Base-by-base conservation (phyloP, 2,329 filamentous ascomycete species). In the Capronia americana region DNA sequence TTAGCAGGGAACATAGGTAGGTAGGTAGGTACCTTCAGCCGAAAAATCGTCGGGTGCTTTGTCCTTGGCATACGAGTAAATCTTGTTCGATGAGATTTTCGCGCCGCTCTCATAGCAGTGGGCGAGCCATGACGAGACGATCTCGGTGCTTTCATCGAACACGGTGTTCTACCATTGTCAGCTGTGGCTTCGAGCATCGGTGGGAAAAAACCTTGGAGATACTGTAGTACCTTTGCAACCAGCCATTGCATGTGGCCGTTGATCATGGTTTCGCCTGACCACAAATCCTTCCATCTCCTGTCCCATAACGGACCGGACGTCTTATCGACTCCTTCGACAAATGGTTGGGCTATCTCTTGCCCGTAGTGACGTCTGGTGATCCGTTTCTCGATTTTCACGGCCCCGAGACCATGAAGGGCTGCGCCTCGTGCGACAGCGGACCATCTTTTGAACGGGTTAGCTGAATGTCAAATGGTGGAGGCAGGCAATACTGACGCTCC, bases 211-310 rank as follows among this genome's bases (percentile, higher is more conserved):
- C n/a, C n/a, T n/a, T n/a, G n/a, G n/a, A n/a, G n/a, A n/a, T n/a
- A n/a, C n/a, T n/a, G n/a, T n/a, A n/a, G 41, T 53, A 53, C 48
- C 48, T 53, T 53, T 53, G 48, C 48, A 53, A 53, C 48, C n/a
- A 53, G 48, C 48, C 48, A 53, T 53, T 24, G 48, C 48, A 53
- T 53, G 48, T 53, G 48, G 48, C 48, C 48, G 48, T 53, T 53
- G 48, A 53, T 53, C 48, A 53, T 53, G 48, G 48, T 53, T 53
- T 53, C 48, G 11, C 23, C 48, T 23, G 48, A 24, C 48, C 48
- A 53, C 24, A 53, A 26, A 53, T 53, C 48, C 24, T 26, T 53
- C 48, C 48, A 53, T 26, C 48, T 23, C 24, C n/a, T 26, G 24
- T 53, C 48, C 48, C 48, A 53, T 24, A 53, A 14, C n/a, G n/a